Percentiles rank a stretch among this genome's conserved stretches.
Conservation (phyloP, 192 early-diverging fungal species). For the Coemansia sp. region DNA sequence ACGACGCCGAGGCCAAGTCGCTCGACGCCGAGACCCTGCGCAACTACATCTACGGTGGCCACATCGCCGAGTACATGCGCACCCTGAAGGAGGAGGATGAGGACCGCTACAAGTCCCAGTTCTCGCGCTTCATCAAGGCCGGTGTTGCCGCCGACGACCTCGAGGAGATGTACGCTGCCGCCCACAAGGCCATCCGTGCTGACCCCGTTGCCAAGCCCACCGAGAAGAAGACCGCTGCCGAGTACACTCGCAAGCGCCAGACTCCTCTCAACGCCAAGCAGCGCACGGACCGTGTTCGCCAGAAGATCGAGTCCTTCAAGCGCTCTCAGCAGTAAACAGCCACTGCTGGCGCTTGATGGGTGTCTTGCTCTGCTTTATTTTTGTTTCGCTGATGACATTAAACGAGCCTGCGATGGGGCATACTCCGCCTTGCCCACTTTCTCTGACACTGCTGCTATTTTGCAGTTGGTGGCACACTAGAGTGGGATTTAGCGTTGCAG, state of each 20-base stretch:
- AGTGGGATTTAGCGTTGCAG: conserved; percentile 37
- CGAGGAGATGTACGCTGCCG: conserved; percentile 93
- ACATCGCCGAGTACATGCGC: conserved; percentile 98
- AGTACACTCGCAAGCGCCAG: conserved; percentile 72
- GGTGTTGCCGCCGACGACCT: conserved; percentile 88
- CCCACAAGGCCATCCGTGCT: conserved; percentile 93
- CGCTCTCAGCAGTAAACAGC: conserved; percentile 30
- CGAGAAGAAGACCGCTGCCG: conserved; percentile 73
- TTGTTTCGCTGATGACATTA: conserved; percentile 30
- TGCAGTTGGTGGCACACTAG: background rate
- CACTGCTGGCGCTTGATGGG: conserved; percentile 1
- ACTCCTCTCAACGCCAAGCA: conserved; percentile 87
- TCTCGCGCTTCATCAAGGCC: conserved; percentile 89
- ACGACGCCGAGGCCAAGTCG: conserved; percentile 82
- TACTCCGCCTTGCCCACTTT: conserved; percentile 47
- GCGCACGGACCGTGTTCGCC: conserved; percentile 83
- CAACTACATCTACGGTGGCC: conserved; percentile 97
- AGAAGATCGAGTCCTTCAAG: conserved; percentile 87
- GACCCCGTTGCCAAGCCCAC: conserved; percentile 78
- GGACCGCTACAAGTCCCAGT: conserved; percentile 96
- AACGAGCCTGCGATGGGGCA: conserved; percentile 56
- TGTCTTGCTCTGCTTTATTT: background rate
- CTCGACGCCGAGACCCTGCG: conserved; percentile 92
- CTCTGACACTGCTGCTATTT: background rate
- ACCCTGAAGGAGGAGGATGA: conserved; percentile 98